Evolutionary conservation across 768 basidiomycete species (phyloP).

Genomic region (Grammothele lineata): DNA sequence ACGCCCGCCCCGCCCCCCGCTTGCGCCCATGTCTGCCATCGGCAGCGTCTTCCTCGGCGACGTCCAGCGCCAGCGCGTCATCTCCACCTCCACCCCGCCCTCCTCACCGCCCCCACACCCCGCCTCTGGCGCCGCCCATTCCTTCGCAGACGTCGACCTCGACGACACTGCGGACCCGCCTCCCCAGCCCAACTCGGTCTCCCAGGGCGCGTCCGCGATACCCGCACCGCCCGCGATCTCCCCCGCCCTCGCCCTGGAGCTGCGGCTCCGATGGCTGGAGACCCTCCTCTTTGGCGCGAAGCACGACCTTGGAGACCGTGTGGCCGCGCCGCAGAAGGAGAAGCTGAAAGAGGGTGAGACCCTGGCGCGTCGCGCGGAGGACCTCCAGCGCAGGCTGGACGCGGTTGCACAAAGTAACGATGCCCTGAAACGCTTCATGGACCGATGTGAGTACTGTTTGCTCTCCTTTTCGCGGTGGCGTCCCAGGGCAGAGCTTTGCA

Average conservation of each 20-base stretch:
- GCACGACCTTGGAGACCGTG: conserved; percentile 38
- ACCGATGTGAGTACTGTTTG: conserved; percentile 51
- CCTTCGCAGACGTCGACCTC: conserved; percentile 15
- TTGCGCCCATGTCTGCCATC: conserved; percentile 43
- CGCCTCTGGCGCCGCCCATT: conserved; percentile 9
- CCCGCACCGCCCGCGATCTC: conserved; percentile 47
- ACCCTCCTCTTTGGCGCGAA: conserved; percentile 67
- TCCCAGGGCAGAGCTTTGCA: too few species aligned
- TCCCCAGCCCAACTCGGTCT: conserved; percentile 9
- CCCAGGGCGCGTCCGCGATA: neutral
- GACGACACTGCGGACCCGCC: conserved; percentile 12
- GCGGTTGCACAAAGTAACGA: conserved; percentile 63
- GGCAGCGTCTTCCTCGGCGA: conserved; percentile 85
- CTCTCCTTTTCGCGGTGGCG: too few species aligned
- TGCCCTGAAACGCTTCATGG: conserved; percentile 69
- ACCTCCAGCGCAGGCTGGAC: conserved; percentile 54
- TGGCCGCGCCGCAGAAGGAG: conserved; percentile 21
- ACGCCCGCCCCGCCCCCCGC: neutral
- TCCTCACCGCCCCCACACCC: conserved; percentile 36
- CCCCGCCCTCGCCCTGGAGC: conserved; percentile 64
- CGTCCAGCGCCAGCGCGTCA: conserved; percentile 57
- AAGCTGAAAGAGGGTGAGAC: conserved; percentile 49
- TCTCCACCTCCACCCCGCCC: conserved; percentile 50
- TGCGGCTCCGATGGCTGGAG: conserved; percentile 78
- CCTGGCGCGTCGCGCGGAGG: conserved; percentile 54